Evolutionary conservation across 2,329 filamentous ascomycete species (phyloP), one percentile per base, ranked within the genome.

Genomic region (Drechslera avenae): DNA sequence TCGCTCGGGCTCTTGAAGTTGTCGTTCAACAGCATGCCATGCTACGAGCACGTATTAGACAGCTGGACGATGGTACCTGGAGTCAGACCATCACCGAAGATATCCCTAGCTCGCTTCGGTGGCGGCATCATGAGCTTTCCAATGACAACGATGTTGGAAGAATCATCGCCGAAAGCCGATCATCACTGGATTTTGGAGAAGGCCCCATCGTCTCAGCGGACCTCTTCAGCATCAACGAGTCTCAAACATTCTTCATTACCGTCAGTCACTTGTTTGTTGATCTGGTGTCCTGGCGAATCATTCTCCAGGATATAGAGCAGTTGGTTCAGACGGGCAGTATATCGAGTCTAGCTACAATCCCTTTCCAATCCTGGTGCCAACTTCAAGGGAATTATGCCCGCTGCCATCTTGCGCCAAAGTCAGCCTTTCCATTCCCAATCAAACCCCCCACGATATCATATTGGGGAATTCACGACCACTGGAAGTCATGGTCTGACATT

Each of bases 251-350:
- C 60, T 1, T 58, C 69, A 17, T 59, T 68, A 46, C 60, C 65
- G 10, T 62, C 59, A 8, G 72, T 50, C 68, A 72, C 48, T 41
- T 69, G n/a, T 50, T 70, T 17, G 64, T 78, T 4, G 77, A 79
- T 41, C 59, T 78, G 1, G 73, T 79, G 0, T 78, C 76, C 0
- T 79, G 77, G 77, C 64, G 73, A 3, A 67, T 75, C 2, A 67
- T 79, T 2, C 54, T 78, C 0, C 62, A 68, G 3, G 75, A 79
- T 23, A 52, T 79, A 0, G 75, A 79, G 34, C 49, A 55, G 23
- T 14, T 58, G 5, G 53, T 12, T 14, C 32, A 63, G 59, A 33
- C 31, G 5, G 14, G 5, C 10, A 14, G 1, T 7, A 10, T 10
- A 9, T 9, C 13, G 9, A 33, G 5, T 33, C 2, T 6, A 13